Conservation (phyloP, 495 filamentous ascomycete species). For the Neurospora terricola region DNA sequence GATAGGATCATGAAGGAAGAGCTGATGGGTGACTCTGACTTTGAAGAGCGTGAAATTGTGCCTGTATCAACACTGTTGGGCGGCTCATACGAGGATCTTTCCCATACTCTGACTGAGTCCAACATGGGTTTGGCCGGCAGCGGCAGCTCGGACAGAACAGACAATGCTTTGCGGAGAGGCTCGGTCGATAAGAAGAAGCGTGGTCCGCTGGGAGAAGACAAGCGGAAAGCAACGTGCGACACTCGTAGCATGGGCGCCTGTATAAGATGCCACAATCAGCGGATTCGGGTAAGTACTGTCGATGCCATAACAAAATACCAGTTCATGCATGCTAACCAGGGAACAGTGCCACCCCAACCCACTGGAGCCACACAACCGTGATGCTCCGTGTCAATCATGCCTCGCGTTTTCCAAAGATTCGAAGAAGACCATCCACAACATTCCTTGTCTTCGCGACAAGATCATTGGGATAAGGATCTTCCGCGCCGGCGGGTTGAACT, state of each 20-base stretch:
- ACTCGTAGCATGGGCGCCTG: conserved; percentile 32
- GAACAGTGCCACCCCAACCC: conserved; percentile 13
- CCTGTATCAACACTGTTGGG: background rate
- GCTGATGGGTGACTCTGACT: background rate
- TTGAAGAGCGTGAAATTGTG: background rate
- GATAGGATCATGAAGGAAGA: background rate
- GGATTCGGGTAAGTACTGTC: conserved; percentile 26
- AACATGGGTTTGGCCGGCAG: background rate
- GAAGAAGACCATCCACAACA: conserved; percentile 35
- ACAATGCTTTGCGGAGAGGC: background rate
- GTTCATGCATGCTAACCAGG: background rate
- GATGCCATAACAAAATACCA: background rate
- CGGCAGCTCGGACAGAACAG: background rate
- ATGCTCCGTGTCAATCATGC: conserved; percentile 28
- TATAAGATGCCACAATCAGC: conserved; percentile 35
- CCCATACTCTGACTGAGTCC: background rate
- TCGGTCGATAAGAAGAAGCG: conserved; percentile 7
- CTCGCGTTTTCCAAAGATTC: conserved; percentile 21
- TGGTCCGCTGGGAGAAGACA: conserved; percentile 3
- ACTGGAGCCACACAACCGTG: conserved; percentile 18
- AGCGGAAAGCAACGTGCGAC: conserved; percentile 22
- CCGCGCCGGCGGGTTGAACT: conserved; percentile 27
- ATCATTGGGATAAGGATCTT: conserved; percentile 25
- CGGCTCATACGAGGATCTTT: background rate
- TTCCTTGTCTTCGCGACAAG: conserved; percentile 31